These are phyloP conservation scores for Vararia minispora DNA, from an alignment of 768 basidiomycete species.

Conservation along the genomic window DNA sequence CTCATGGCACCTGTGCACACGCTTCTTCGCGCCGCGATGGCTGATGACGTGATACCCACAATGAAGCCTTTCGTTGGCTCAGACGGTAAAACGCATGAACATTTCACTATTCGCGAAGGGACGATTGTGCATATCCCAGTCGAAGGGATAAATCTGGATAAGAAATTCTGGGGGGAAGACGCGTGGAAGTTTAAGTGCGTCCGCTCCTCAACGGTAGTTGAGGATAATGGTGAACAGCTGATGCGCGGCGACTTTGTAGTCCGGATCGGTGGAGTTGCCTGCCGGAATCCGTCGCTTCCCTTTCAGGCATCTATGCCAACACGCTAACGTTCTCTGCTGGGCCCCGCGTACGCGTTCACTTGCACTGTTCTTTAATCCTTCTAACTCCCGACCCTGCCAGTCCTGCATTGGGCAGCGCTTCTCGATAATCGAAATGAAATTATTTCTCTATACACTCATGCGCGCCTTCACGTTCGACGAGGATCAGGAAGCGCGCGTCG, in stretches of 20 bases:
- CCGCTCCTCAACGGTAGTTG: neutral
- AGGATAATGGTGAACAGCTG: neutral
- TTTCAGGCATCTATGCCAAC: conserved; percentile 65
- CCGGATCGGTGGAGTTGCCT: conserved; percentile 77
- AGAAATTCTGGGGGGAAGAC: conserved; percentile 67
- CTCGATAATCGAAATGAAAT: conserved; percentile 77
- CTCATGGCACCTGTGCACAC: conserved; percentile 74
- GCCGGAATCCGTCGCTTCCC: conserved; percentile 51
- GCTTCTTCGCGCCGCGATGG: conserved; percentile 65
- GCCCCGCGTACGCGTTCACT: conserved; percentile 51
- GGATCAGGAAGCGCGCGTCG: conserved; percentile 68
- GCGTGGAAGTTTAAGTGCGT: conserved; percentile 72
- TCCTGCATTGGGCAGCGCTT: conserved; percentile 78
- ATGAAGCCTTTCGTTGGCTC: conserved; percentile 42
- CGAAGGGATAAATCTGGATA: conserved; percentile 73
- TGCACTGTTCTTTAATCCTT: neutral
- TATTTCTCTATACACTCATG: conserved; percentile 58
- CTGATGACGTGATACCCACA: conserved; percentile 70
- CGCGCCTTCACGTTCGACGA: conserved; percentile 64
- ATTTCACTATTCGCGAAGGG: conserved; percentile 49
- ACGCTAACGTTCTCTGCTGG: conserved; percentile 72
- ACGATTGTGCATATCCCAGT: conserved; percentile 69
- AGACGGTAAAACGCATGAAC: conserved; percentile 32
- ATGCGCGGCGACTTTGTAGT: conserved; percentile 24
- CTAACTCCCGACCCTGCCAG: conserved; percentile 25